Base-by-base conservation (phyloP, 2,329 filamentous ascomycete genomes). In the Penicillium glabrum region DNA sequence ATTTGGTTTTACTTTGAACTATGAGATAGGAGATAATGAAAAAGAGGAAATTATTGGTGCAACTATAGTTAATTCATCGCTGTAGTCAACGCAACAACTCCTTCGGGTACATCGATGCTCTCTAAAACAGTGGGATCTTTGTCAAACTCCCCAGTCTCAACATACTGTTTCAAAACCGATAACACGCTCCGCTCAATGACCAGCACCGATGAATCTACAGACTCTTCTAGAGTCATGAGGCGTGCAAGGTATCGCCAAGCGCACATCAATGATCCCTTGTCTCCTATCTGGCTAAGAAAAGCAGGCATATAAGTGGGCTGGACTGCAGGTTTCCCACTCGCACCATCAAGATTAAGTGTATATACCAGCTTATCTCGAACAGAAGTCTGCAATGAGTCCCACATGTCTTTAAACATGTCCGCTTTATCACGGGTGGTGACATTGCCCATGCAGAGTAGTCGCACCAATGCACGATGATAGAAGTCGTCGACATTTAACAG, bases 221-320 rank as follows among this genome's bases (percentile, higher is more conserved):
- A 6, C 29, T 54, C 14, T 7, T 33, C 27, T 5, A 43, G 31
- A 44, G 27, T 59, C 58, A 62, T 51, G n/a, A 62, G 49, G 11
- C 46, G 60, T 21, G 47, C 45, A 21, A 62, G 53, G 37, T 57
- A 62, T 10, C 44, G 23, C 14, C 61, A 35, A 11, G 51, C 44
- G 46, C 41, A 50, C 1, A 43, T 24, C 35, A 62, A 35, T 3
- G 56, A 31, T 21, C 14, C 21, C 13, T 46, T 27, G 14, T 47
- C 49, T 13, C 24, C 43, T 10, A 61, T 54, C 33, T 49, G 46
- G 21, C 35, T 37, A 24, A 62, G 48, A 10, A 62, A 46, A n/a
- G 58, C 60, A 46, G 60, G 53, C 31, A 56, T 56, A 41, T 62
- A 61, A 16, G 60, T 61, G 19, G 58, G 60, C 19, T 61, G 58